Conservation (phyloP, 2,329 filamentous ascomycete genomes). For the Pseudogymnoascus sp. region DNA sequence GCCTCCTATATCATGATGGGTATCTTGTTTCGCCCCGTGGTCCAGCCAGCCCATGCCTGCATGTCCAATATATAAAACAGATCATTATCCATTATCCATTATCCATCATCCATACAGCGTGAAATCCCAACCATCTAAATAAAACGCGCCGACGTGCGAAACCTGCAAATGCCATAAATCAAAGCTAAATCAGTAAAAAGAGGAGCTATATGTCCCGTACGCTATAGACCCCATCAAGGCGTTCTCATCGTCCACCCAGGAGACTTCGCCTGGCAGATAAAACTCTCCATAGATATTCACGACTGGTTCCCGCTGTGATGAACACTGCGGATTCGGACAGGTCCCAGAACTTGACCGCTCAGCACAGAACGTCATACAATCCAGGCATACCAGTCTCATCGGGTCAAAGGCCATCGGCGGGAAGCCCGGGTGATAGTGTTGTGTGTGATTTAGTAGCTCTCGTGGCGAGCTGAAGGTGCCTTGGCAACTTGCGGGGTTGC, state of each 20-base stretch:
- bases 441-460: neutral
- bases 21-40: neutral
- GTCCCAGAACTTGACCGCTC: neutral
- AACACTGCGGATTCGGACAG: neutral
- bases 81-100: neutral
- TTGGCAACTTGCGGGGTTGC: neutral
- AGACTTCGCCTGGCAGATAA: neutral
- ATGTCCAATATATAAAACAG: neutral
- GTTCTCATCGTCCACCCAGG: neutral
- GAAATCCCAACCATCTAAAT: neutral
- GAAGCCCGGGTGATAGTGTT: neutral
- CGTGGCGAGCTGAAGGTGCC: neutral
- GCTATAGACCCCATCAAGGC: neutral
- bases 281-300: neutral
- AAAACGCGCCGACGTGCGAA: neutral
- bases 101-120: neutral
- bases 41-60: neutral
- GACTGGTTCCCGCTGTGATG: neutral
- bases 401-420: neutral
- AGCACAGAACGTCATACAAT: neutral
- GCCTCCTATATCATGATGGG: conserved; percentile 1
- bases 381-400: neutral
- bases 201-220: neutral
- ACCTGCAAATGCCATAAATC: neutral
- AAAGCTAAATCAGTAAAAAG: neutral